Conservation (phyloP, 805 yeast species). For the Cyberlindnera americana region DNA sequence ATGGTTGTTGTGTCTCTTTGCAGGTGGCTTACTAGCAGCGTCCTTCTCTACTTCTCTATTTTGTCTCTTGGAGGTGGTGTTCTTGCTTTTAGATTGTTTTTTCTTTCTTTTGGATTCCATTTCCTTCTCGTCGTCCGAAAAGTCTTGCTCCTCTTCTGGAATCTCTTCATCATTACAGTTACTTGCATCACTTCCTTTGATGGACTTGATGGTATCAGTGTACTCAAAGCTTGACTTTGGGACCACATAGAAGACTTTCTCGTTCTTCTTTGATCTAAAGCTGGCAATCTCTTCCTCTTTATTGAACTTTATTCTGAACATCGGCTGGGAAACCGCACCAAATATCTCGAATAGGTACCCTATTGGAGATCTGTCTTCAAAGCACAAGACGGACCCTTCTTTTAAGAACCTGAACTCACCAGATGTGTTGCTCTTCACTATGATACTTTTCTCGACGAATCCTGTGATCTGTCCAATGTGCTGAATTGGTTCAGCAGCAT, state of each 20-base stretch:
- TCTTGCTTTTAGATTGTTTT: slow-evolving; percentile 45
- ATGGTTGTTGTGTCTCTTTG: too few relatives aligned
- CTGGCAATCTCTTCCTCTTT: slow-evolving; percentile 44
- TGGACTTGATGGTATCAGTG: slow-evolving; percentile 63
- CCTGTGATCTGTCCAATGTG: slow-evolving; percentile 66
- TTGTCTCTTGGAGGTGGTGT: slow-evolving; percentile 17
- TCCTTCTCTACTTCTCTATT: neutral
- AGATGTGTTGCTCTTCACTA: slow-evolving; percentile 67
- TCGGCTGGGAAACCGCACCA: slow-evolving; percentile 81
- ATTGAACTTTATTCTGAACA: slow-evolving; percentile 70
- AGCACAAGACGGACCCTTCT: slow-evolving; percentile 77
- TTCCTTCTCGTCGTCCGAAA: slow-evolving; percentile 91
- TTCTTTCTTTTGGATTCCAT: slow-evolving; percentile 60
- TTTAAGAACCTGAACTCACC: slow-evolving; percentile 83
- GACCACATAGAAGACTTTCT: slow-evolving; percentile 69
- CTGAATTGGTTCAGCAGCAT: slow-evolving; percentile 61
- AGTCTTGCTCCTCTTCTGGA: slow-evolving; percentile 91
- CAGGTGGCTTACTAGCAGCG: neutral
- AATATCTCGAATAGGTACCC: slow-evolving; percentile 87
- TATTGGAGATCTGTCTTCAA: slow-evolving; percentile 62
- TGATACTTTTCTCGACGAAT: slow-evolving; percentile 66
- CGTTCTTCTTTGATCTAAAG: slow-evolving; percentile 48
- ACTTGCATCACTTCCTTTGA: slow-evolving; percentile 92
- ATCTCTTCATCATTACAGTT: slow-evolving; percentile 93
- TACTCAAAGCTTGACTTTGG: slow-evolving; percentile 75